Conservation (phyloP, 2,329 filamentous ascomycete species). For the Colletotrichum cordylinicola region DNA sequence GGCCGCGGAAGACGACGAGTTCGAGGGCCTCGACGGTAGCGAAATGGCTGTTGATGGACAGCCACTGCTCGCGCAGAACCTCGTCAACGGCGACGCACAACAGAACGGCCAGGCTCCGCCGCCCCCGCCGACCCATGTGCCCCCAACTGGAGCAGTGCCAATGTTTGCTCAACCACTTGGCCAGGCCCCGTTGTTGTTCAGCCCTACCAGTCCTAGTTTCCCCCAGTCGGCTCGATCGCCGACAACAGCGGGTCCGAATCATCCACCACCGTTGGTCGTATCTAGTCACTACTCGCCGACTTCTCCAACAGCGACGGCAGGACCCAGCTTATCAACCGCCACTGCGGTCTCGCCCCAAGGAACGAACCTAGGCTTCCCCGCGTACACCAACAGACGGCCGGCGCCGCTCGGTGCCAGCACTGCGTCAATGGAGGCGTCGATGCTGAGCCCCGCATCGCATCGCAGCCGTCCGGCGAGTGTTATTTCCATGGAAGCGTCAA, state of each 20-base stretch:
- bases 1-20: constrained; percentile 49
- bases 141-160: not conserved
- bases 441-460: constrained; percentile 14
- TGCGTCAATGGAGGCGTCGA: constrained; percentile 21
- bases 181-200: constrained; percentile 14
- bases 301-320: not conserved
- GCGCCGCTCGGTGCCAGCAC: constrained; percentile 20
- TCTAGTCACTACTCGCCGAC: constrained; percentile 13
- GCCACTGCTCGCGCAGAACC: constrained; percentile 19
- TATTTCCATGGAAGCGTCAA: constrained; percentile 20
- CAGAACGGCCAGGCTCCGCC: constrained; percentile 6
- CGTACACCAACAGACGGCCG: constrained; percentile 11
- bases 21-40: constrained; percentile 43
- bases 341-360: constrained; percentile 20
- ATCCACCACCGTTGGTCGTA: constrained; percentile 14
- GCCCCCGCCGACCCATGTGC: constrained; percentile 11
- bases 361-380: constrained; percentile 16
- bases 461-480: constrained; percentile 12
- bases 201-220: constrained; percentile 9
- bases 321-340: constrained; percentile 4
- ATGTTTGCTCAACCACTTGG: constrained; percentile 19
- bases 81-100: constrained; percentile 18
- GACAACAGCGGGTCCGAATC: not conserved
- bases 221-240: constrained; percentile 11
- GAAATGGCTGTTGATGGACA: constrained; percentile 42